Evolutionary conservation across 2,329 filamentous ascomycete species (phyloP).

Genomic region (Aquanectria penicillioides): DNA sequence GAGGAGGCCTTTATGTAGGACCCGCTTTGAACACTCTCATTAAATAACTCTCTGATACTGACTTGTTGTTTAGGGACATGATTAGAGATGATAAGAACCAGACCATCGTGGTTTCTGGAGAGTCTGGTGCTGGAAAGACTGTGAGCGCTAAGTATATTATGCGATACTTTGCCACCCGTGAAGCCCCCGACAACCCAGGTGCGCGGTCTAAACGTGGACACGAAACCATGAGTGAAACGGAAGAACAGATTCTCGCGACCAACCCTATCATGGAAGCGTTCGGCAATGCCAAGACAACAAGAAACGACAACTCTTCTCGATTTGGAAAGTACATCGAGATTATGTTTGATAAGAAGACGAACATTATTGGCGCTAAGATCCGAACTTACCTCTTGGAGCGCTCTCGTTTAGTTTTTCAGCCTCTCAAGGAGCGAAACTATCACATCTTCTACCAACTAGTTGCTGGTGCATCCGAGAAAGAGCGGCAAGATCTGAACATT

Average conservation of each 20-base stretch:
- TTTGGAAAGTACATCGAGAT: constrained; percentile 99
- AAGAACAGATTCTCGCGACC: constrained; percentile 97
- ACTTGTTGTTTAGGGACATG: constrained; percentile 80
- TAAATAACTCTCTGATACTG: constrained; percentile 43
- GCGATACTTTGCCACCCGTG: constrained; percentile 98
- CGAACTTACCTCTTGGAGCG: constrained; percentile 95
- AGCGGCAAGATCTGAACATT: constrained; percentile 82
- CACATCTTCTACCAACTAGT: constrained; percentile 99
- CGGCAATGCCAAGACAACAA: constrained; percentile 98
- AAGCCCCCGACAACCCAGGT: constrained; percentile 87
- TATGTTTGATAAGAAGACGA: constrained; percentile 95
- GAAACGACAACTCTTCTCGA: constrained; percentile 98
- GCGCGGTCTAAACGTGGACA: constrained; percentile 79
- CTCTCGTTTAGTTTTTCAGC: constrained; percentile 95
- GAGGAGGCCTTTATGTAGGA: constrained; percentile 95
- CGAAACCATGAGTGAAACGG: constrained; percentile 93
- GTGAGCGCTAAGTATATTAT: constrained; percentile 99
- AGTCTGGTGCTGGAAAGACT: constrained; percentile 98
- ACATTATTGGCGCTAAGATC: constrained; percentile 98
- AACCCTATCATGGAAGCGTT: constrained; percentile 99
- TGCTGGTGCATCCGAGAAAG: constrained; percentile 85
- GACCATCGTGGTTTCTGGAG: constrained; percentile 98
- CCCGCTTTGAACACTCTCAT: background rate
- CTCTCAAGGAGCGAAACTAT: constrained; percentile 97
- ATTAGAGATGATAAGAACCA: constrained; percentile 95